A percentile compares a stretch with the other conserved stretches of the same genome.
Conservation (phyloP, 306 rosid species). For the Dryas drummondii region DNA sequence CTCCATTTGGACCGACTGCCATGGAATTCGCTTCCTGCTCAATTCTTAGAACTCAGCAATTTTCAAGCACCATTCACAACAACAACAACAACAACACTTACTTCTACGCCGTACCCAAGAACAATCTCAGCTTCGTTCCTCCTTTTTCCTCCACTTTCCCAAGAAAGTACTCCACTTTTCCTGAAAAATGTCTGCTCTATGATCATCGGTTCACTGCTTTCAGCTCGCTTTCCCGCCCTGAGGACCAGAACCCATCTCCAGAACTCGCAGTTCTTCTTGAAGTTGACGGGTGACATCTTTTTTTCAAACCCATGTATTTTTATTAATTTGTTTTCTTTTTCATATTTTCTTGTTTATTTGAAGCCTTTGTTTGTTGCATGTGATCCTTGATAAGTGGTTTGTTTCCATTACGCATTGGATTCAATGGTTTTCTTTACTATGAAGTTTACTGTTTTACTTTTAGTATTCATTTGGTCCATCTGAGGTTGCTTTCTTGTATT, state of each 20-base stretch:
- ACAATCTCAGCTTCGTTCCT: slow-evolving; percentile 24
- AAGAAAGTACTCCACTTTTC: slow-evolving; percentile 21
- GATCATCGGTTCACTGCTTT: slow-evolving; percentile 32
- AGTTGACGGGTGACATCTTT: slow-evolving; percentile 67
- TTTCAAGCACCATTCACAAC: slow-evolving; percentile 19
- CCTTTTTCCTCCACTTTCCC: slow-evolving; percentile 30
- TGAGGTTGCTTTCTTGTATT: background rate
- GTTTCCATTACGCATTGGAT: background rate
- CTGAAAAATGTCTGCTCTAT: slow-evolving; percentile 41
- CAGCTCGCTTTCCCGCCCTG: slow-evolving; percentile 39
- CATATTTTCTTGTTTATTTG: background rate
- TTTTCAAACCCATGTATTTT: background rate
- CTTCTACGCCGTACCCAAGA: slow-evolving; percentile 14
- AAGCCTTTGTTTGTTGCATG: background rate
- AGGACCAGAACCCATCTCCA: slow-evolving; percentile 32
- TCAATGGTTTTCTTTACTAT: background rate
- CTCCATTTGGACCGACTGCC: slow-evolving; percentile 15
- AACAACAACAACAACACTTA: background rate
- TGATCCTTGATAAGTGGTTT: too few relatives aligned
- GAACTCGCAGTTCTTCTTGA: slow-evolving; percentile 81
- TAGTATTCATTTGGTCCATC: background rate
- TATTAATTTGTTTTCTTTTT: background rate
- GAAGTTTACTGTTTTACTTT: background rate
- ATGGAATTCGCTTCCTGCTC: slow-evolving; percentile 46
- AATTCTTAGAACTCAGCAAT: slow-evolving; percentile 18